These are phyloP conservation scores for Catenaria anguillulae DNA, from an alignment of 371 early-diverging fungal genomes.

Conservation along the genomic window DNA sequence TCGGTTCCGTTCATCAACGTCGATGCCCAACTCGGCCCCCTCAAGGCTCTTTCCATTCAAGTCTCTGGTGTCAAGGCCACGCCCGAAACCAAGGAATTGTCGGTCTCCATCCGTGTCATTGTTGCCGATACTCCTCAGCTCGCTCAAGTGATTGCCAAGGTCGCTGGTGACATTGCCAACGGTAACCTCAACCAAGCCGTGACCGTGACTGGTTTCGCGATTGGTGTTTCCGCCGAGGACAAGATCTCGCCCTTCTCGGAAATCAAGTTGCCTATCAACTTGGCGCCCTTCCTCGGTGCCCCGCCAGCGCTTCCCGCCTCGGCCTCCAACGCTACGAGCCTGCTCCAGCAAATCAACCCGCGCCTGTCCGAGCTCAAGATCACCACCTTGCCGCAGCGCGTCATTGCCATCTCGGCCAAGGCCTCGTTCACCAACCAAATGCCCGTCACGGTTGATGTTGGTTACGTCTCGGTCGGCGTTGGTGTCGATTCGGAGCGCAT, in stretches of 20 bases:
- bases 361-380: neutral
- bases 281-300: neutral
- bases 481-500: neutral
- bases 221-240: neutral
- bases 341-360: neutral
- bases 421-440: constrained; percentile 2
- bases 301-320: neutral
- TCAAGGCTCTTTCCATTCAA: constrained; percentile 2
- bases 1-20: neutral
- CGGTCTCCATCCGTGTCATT: neutral
- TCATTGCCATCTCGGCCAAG: neutral
- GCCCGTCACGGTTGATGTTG: neutral
- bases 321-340: neutral
- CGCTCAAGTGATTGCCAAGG: neutral
- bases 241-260: neutral
- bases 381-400: neutral
- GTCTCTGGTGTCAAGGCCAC: neutral
- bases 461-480: neutral
- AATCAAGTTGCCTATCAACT: neutral
- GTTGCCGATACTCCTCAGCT: constrained; percentile 3
- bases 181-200: constrained; percentile 1
- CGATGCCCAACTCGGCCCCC: neutral
- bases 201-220: neutral
- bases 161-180: neutral
- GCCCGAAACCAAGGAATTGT: constrained; percentile 5